Conservation (phyloP, 1,139 yeast species). For the Candida pseudoviswanathii region DNA sequence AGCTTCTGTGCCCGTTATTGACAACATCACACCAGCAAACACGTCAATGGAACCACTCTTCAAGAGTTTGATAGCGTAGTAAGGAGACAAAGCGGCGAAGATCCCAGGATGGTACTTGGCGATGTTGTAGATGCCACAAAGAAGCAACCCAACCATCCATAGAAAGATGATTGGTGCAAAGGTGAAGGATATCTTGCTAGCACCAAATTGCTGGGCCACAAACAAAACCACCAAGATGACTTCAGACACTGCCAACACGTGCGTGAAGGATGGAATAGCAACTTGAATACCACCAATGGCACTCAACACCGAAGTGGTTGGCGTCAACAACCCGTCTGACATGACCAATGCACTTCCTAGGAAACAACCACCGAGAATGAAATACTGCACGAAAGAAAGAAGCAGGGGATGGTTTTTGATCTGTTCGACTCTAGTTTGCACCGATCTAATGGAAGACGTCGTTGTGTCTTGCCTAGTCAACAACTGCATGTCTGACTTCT, state of each 20-base stretch:
- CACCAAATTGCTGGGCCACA: conserved; percentile 49
- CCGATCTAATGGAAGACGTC: conserved; percentile 23
- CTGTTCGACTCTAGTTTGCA: conserved; percentile 16
- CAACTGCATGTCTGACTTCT: conserved; percentile 36
- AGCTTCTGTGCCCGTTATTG: conserved; percentile 63
- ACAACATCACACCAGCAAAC: conserved; percentile 53
- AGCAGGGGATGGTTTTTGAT: conserved; percentile 26
- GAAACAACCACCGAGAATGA: conserved; percentile 46
- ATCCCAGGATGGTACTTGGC: conserved; percentile 43
- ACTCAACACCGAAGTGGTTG: conserved; percentile 60
- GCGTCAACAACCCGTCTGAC: conserved; percentile 62
- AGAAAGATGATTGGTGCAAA: conserved; percentile 58
- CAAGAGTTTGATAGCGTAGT: conserved; percentile 49
- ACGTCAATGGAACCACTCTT: conserved; percentile 43
- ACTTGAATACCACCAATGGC: conserved; percentile 53
- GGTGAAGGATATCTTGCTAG: conserved; percentile 37
- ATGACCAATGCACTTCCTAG: conserved; percentile 58
- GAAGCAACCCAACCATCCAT: conserved; percentile 50
- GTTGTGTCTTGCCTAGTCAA: conserved; percentile 45
- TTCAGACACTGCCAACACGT: conserved; percentile 51
- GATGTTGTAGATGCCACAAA: conserved; percentile 51
- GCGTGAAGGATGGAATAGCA: conserved; percentile 40
- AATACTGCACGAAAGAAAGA: conserved; percentile 29
- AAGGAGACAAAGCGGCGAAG: conserved; percentile 52
- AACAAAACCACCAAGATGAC: conserved; percentile 48